A percentile compares a stretch with the other conserved stretches of the same genome.
phyloP scores from a whole-genome alignment of 2,329 filamentous ascomycete genomes.

The Beauveria rudraprayagi region DNA sequence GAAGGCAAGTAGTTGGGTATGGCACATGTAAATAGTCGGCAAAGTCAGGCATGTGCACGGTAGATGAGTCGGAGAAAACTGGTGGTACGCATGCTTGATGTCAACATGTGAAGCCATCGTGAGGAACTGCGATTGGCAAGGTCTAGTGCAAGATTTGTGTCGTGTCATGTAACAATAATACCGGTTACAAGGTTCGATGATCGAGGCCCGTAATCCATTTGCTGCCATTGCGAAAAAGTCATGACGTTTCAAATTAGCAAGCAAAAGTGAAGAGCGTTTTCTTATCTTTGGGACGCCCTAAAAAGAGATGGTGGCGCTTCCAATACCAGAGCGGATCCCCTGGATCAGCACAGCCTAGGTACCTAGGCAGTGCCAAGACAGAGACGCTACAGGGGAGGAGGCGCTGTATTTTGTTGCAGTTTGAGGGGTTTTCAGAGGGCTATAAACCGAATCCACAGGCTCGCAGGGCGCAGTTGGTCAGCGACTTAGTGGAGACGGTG shows the following conservation, averaged over 20 bases:
- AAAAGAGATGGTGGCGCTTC: no score
- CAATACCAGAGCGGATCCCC: no score
- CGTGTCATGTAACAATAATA: not conserved
- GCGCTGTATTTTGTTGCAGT: no score
- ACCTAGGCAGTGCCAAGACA: no score
- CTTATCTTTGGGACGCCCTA: no score
- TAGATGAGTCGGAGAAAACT: not conserved
- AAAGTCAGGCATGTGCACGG: not conserved
- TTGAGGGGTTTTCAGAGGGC: not conserved
- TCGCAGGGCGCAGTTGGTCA: not conserved
- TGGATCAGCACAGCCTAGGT: no score
- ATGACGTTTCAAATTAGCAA: conserved; percentile 3
- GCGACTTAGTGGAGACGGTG: no score
- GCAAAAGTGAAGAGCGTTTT: no score
- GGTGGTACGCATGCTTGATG: not conserved
- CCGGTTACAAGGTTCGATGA: not conserved
- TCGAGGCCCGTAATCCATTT: not conserved
- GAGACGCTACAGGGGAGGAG: no score
- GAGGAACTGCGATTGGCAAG: not conserved
- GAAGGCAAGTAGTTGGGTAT: no score
- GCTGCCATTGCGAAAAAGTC: not conserved
- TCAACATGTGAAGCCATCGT: conserved; percentile 3
- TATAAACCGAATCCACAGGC: not conserved
- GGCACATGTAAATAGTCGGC: no score
- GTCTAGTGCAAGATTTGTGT: not conserved